These are phyloP conservation scores for Cokeromyces recurvatus DNA, from an alignment of 371 early-diverging fungal genomes.

Conservation along the genomic window DNA sequence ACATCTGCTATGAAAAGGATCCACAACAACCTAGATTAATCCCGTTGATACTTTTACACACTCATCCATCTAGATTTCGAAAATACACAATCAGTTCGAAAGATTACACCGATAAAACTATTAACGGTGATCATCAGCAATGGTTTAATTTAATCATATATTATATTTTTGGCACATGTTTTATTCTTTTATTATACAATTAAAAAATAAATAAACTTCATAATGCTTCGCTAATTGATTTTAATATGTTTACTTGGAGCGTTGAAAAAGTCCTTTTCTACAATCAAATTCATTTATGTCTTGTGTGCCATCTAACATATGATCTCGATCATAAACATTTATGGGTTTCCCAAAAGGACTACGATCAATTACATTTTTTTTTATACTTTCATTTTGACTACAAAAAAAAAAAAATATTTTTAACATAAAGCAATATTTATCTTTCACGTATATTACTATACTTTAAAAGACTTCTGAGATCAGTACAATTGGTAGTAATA, in stretches of 20 bases:
- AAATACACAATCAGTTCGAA: constrained; percentile 1
- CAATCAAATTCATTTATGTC: constrained; percentile 1
- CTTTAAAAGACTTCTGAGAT: constrained; percentile 8
- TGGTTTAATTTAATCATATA: background rate
- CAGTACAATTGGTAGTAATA: constrained; percentile 3
- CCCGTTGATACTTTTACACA: constrained; percentile 25
- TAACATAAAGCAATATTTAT: constrained; percentile 8
- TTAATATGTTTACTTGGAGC: background rate
- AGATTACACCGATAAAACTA: background rate
- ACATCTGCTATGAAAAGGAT: constrained; percentile 6
- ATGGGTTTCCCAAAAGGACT: constrained; percentile 6
- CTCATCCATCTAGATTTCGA: no score
- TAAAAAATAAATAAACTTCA: no score
- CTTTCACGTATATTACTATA: constrained; percentile 6
- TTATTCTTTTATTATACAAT: background rate
- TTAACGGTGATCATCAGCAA: background rate
- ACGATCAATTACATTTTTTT: constrained; percentile 7
- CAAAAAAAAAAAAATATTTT: constrained; percentile 2
- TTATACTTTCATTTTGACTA: constrained; percentile 7
- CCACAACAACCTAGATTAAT: constrained; percentile 35
- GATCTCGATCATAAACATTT: constrained; percentile 1
- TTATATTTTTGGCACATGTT: background rate
- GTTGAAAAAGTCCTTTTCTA: constrained; percentile 2
- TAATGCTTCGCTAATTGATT: background rate
- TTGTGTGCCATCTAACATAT: background rate